phyloP scores from a whole-genome alignment of 768 basidiomycete genomes.

The Serendipita vermifera region DNA sequence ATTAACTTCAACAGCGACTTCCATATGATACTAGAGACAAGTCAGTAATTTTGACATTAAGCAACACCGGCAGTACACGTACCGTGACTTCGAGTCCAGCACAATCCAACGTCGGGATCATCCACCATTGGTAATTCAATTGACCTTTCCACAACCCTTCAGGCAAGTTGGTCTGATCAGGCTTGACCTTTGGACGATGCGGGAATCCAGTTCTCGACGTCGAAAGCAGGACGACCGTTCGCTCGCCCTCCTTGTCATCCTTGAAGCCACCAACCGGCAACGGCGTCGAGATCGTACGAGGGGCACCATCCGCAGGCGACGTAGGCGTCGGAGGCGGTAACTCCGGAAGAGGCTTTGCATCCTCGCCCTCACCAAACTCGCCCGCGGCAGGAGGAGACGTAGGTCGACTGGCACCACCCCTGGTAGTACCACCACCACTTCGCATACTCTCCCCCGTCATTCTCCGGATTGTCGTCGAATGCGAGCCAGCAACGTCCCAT shows the following conservation, averaged over 20 bases:
- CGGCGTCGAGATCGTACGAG: not conserved
- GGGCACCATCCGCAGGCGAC: too few species aligned
- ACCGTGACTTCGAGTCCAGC: not conserved
- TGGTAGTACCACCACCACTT: not conserved
- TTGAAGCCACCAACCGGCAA: not conserved
- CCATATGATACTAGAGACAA: not conserved
- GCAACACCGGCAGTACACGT: not conserved
- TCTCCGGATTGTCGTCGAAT: not conserved
- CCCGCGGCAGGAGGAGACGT: too few species aligned
- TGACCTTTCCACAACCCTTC: not conserved
- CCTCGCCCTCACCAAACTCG: not conserved
- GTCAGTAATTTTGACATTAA: too few species aligned
- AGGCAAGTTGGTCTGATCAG: not conserved
- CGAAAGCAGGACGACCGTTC: not conserved
- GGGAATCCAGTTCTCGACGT: conserved; percentile 1
- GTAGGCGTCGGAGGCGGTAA: not conserved
- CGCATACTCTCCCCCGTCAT: not conserved
- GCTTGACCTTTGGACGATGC: not conserved
- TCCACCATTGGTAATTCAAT: conserved; percentile 1
- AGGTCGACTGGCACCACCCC: not conserved
- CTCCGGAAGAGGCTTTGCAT: not conserved
- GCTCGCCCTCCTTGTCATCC: not conserved
- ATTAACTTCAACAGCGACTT: not conserved
- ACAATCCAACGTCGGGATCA: not conserved
- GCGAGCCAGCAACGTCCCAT: not conserved